Conservation (phyloP, 345 rosid genomes). For the Clarkia xantiana region DNA sequence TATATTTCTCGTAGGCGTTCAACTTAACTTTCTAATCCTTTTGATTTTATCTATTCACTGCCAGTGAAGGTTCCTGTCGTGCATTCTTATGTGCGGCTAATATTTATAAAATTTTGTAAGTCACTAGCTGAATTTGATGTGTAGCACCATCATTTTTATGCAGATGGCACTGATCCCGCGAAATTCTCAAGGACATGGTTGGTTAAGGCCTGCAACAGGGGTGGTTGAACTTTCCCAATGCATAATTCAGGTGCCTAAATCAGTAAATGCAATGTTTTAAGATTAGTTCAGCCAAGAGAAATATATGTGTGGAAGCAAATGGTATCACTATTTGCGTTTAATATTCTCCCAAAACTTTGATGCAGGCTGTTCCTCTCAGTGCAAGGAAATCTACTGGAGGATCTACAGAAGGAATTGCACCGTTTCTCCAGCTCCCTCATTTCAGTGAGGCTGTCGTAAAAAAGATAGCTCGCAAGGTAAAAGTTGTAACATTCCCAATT, state of each 20-base stretch:
- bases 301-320: no score
- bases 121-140: no score
- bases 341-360: constrained; percentile 2
- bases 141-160: constrained; percentile 8
- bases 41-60: no score
- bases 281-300: no score
- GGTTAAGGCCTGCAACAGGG: constrained; percentile 96
- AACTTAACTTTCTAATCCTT: no score
- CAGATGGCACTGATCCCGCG: constrained; percentile 96
- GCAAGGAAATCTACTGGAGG: constrained; percentile 83
- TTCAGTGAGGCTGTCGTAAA: constrained; percentile 68
- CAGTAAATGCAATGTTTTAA: constrained; percentile 2
- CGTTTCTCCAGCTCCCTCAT: constrained; percentile 92
- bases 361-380: constrained; percentile 95
- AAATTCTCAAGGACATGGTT: constrained; percentile 84
- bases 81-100: no score
- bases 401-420: constrained; percentile 75
- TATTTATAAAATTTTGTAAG: no score
- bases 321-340: no score
- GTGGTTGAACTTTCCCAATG: constrained; percentile 95
- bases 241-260: constrained; percentile 60
- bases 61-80: no score
- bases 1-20: no score
- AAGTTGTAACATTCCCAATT: neutral
- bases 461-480: constrained; percentile 86